Evolutionary conservation across 2,329 filamentous ascomycete species (phyloP).

Genomic region (Aspergillus candidus): DNA sequence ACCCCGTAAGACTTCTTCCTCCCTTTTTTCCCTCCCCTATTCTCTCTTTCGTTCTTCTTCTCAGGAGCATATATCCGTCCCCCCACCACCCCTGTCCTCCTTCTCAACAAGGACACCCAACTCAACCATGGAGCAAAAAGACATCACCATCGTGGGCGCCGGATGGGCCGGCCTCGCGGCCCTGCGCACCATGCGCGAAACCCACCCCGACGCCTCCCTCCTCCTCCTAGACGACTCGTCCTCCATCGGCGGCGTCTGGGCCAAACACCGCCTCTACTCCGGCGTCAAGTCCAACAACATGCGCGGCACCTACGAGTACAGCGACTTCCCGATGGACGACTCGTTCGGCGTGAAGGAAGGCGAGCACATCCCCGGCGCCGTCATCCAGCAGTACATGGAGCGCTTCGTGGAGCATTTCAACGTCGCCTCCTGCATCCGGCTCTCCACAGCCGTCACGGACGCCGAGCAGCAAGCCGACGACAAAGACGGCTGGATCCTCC

Average conservation of each 20-base stretch:
- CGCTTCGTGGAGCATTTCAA: conserved; percentile 51
- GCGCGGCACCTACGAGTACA: conserved; percentile 65
- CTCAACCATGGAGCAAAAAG: conserved; percentile 21
- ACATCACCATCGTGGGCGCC: conserved; percentile 30
- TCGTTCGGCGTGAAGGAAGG: conserved; percentile 46
- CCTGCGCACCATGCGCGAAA: conserved; percentile 56
- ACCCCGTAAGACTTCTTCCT: no score
- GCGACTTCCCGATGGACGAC: conserved; percentile 65
- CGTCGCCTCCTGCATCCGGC: conserved; percentile 44
- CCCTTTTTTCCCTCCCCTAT: background rate
- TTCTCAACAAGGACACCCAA: conserved; percentile 1
- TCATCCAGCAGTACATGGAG: conserved; percentile 53
- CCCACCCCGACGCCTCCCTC: conserved; percentile 53
- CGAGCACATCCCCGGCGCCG: conserved; percentile 54
- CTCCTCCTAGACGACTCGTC: conserved; percentile 53
- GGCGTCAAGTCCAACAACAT: conserved; percentile 70
- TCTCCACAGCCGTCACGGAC: conserved; percentile 47
- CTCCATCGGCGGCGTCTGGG: conserved; percentile 65
- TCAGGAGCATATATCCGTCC: background rate
- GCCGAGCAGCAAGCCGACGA: conserved; percentile 35
- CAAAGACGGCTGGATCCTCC: conserved; percentile 33
- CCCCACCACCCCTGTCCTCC: no score
- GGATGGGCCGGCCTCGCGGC: conserved; percentile 54
- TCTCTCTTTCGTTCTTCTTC: background rate
- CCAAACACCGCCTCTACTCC: conserved; percentile 58